Evolutionary conservation across 2,329 filamentous ascomycete species (phyloP), one percentile per base, ranked within the genome.

Genomic region (Blastomyces gilchristii): DNA sequence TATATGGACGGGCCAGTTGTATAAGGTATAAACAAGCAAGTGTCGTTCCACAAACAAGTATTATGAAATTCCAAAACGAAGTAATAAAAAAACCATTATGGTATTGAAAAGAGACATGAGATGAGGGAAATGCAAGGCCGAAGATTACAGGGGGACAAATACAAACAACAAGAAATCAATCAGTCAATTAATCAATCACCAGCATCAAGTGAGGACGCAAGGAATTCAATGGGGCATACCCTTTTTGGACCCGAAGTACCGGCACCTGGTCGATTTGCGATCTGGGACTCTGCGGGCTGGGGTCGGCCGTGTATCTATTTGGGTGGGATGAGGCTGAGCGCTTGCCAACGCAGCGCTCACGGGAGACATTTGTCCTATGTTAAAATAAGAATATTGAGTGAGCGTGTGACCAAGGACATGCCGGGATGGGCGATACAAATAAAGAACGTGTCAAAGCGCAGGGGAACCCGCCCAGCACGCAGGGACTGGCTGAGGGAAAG

Each of bases 241-340:
- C 68, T 71, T 72, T 64, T 72, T 74, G 66, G 72, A 72, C 58
- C 68, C 71, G 68, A 73, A 76, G 73, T 73, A 75, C 62, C 74
- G 73, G 70, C 76, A 77, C 62, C 69, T 67, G 61, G 62, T 63
- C 62, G 59, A 63, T 60, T 63, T 67, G 63, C 62, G 66, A 60
- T 61, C 52, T 43, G 60, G 39, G 59, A 62, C 65, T 62, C 62
- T 60, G 64, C 64, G 65, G 64, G 62, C 64, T 65, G 63, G 60
- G 31, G 57, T 39, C 47, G 62, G 54, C 52, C 49, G 60, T 61
- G 58, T 61, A 41, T 50, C 47, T 43, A 52, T 52, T n/a, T 61
- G 62, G 37, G 62, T 53, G 45, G 57, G 54, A 62, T 69, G 71
- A 67, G 71, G 67, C 67, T 68, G 68, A 66, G 70, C 62, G 60